Percentiles rank a stretch among this genome's conserved stretches.
These are phyloP conservation scores for Termitomyces titanicus DNA, from an alignment of 768 basidiomycete species.

Conservation along the genomic window DNA sequence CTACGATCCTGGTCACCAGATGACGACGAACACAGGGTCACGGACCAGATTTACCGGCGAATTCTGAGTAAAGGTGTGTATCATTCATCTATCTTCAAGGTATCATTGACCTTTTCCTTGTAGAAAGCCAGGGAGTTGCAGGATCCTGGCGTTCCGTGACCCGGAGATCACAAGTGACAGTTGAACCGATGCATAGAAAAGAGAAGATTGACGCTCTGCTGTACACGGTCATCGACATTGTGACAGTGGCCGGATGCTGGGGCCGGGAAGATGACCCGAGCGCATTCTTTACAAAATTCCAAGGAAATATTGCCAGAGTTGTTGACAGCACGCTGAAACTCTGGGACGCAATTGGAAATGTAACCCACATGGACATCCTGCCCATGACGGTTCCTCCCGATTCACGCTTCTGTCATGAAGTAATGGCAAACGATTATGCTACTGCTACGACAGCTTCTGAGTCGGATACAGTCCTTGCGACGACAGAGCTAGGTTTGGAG, in stretches of 20 bases:
- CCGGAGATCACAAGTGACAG: conserved; percentile 25
- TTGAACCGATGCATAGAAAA: conserved; percentile 30
- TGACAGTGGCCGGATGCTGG: conserved; percentile 8
- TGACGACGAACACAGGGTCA: conserved; percentile 22
- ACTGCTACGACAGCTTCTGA: background rate
- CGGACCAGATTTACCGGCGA: conserved; percentile 31
- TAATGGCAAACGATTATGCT: conserved; percentile 5
- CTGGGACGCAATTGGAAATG: conserved; percentile 1
- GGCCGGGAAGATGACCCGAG: background rate
- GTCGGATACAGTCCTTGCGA: background rate
- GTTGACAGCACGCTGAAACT: conserved; percentile 1
- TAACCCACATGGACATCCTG: conserved; percentile 7
- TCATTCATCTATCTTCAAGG: background rate
- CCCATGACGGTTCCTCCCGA: background rate
- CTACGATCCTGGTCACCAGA: conserved; percentile 31
- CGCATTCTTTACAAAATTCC: background rate
- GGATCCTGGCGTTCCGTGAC: conserved; percentile 58
- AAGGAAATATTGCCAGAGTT: background rate
- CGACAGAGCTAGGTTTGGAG: conserved; percentile 1
- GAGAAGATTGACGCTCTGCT: background rate
- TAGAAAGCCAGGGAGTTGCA: conserved; percentile 46
- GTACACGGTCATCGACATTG: conserved; percentile 4
- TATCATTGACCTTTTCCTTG: background rate
- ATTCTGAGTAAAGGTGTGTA: conserved; percentile 41
- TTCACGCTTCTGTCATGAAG: background rate